Evolutionary conservation across 306 rosid genomes (phyloP), one percentile per base, ranked within the genome.

Genomic region (Cicer arietinum): DNA sequence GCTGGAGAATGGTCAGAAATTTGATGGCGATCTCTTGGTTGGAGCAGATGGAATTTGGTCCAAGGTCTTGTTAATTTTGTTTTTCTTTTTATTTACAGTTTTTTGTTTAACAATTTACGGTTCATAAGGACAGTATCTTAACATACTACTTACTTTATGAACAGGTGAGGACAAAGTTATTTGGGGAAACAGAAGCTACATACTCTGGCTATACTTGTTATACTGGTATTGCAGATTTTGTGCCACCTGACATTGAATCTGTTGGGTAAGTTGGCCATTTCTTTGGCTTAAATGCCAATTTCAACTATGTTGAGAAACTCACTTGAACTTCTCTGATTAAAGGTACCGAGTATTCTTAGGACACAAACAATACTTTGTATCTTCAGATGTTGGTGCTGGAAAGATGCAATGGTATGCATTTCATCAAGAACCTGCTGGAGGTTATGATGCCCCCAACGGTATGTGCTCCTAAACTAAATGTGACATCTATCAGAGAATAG

Each of bases 381-480:
- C 99, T 69, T 95, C 99, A 17, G 99, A 95, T 64, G 98, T 95
- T 12, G 99, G 99, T 4, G 90, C 80, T 10, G 99, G 99, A 80
- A 95, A 95, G 93, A 92, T 90, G 98, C 99, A 92, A 84, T 95
- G 98, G 99, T 95, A 95, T 82, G 99, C 96, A 48, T 95, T 95
- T 77, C 83, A 95, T 79, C 74, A 95, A 69, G 99, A 95, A 76
- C 59, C 85, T 69, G 74, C 98, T 12, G 97, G 98, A 73, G 98
- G 98, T 79, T 68, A 63, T 64, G 99, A 95, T 84, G 3, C 50
- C 56, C 82, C 93, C 35, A 71, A 30, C 12, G 95, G 98, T 94
- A 89, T 18, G 67, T 59, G 40, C 62, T 59, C 44, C 77, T 66
- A 67, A 58, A 61, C 79, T 69, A 63, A 57, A 51, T 74, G 78